Conservation (phyloP, 495 filamentous ascomycete genomes). For the Chlorociboria aeruginascens region DNA sequence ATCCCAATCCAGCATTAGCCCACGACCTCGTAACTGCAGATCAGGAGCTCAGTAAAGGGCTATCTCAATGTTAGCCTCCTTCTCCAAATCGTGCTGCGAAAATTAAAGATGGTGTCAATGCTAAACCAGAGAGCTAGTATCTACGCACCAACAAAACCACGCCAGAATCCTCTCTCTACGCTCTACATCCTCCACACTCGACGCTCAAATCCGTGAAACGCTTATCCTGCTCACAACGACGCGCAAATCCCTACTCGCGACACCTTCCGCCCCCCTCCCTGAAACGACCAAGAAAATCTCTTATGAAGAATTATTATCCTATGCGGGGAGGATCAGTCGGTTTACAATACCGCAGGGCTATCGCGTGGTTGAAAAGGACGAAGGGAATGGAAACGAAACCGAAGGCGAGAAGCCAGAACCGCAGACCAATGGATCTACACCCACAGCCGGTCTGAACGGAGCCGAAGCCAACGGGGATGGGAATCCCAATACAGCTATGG, state of each 20-base stretch:
- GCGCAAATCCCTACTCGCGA: constrained; percentile 50
- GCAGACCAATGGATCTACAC: constrained; percentile 17
- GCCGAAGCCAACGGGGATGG: constrained; percentile 2
- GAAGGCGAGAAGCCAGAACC: constrained; percentile 13
- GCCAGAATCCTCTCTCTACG: constrained; percentile 50
- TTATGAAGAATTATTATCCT: constrained; percentile 55
- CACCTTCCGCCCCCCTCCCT: constrained; percentile 40
- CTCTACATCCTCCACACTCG: constrained; percentile 42
- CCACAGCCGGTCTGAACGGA: background rate
- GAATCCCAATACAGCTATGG: constrained; percentile 7
- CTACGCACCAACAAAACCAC: constrained; percentile 57
- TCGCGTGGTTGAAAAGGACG: constrained; percentile 18
- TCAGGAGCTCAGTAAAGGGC: constrained; percentile 41
- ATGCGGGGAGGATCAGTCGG: constrained; percentile 60
- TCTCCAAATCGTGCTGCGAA: background rate
- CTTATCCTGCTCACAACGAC: constrained; percentile 49
- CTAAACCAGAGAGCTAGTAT: constrained; percentile 29
- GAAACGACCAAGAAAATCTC: constrained; percentile 30
- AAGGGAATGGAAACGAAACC: constrained; percentile 9
- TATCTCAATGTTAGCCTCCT: constrained; percentile 39
- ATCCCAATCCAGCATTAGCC: constrained; percentile 52
- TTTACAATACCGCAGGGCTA: constrained; percentile 57
- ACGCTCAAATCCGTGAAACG: constrained; percentile 48
- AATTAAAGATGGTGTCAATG: background rate
- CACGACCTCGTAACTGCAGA: constrained; percentile 57